Conservation (phyloP, 2,329 filamentous ascomycete species). For the Cercospora sojina region DNA sequence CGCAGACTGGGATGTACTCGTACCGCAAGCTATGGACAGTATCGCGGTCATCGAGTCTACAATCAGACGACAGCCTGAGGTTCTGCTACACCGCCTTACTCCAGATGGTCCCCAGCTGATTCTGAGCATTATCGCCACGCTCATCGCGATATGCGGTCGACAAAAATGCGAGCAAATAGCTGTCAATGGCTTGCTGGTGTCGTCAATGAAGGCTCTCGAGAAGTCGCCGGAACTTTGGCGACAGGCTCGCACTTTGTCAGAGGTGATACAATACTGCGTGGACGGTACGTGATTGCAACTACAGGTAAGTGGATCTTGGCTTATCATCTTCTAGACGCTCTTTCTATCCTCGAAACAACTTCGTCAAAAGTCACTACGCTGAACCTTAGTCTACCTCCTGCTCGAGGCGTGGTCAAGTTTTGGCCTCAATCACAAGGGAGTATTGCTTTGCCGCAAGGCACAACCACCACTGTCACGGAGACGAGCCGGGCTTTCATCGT, state of each 20-base stretch:
- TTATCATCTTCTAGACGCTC: slow-evolving; percentile 44
- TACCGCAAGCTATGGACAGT: slow-evolving; percentile 66
- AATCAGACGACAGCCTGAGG: slow-evolving; percentile 69
- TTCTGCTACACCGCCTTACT: slow-evolving; percentile 52
- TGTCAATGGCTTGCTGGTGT: slow-evolving; percentile 41
- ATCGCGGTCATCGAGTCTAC: slow-evolving; percentile 74
- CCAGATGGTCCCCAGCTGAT: slow-evolving; percentile 50
- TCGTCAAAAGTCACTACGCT: slow-evolving; percentile 25
- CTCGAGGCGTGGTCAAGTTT: slow-evolving; percentile 40
- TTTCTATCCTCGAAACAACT: slow-evolving; percentile 44
- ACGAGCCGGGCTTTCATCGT: slow-evolving; percentile 27
- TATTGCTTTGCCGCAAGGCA: slow-evolving; percentile 44
- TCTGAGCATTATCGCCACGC: slow-evolving; percentile 54
- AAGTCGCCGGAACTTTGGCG: slow-evolving; percentile 40
- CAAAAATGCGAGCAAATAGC: slow-evolving; percentile 45
- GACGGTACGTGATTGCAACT: slow-evolving; percentile 38
- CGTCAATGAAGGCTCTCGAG: slow-evolving; percentile 40
- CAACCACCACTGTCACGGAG: slow-evolving; percentile 35
- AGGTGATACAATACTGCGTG: slow-evolving; percentile 44
- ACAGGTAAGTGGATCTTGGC: slow-evolving; percentile 28
- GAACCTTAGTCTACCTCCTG: slow-evolving; percentile 41
- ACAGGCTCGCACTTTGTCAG: slow-evolving; percentile 36
- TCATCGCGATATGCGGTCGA: slow-evolving; percentile 50
- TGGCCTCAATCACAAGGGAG: slow-evolving; percentile 43
- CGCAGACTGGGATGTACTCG: slow-evolving; percentile 55